A percentile compares a stretch with the other conserved stretches of the same genome.
These are phyloP conservation scores for Penicillium sp. DNA, from an alignment of 2,329 filamentous ascomycete species.

Conservation along the genomic window DNA sequence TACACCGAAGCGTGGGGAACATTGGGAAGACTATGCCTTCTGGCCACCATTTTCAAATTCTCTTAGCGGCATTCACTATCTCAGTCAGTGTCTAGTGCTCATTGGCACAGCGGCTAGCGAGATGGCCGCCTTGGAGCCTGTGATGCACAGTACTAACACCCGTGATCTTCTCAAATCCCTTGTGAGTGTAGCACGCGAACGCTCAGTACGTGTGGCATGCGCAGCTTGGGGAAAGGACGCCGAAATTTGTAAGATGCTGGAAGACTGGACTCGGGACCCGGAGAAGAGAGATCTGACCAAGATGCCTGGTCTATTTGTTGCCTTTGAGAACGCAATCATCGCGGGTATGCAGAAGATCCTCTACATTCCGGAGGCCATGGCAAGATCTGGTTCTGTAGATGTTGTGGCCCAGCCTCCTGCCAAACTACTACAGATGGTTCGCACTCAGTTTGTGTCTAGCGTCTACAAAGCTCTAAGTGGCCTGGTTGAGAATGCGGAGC, in stretches of 20 bases:
- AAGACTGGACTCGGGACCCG: conserved; percentile 80
- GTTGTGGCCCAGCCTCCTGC: conserved; percentile 76
- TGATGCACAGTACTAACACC: conserved; percentile 50
- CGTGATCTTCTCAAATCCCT: conserved; percentile 66
- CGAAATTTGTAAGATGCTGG: conserved; percentile 81
- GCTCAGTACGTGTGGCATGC: conserved; percentile 75
- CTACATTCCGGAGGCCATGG: conserved; percentile 78
- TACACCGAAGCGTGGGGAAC: conserved; percentile 68
- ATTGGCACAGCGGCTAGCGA: conserved; percentile 77
- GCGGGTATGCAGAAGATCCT: conserved; percentile 88
- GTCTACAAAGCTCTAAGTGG: conserved; percentile 88
- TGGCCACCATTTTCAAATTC: conserved; percentile 93
- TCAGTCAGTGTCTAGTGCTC: conserved; percentile 74
- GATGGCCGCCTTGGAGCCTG: conserved; percentile 67
- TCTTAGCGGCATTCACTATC: conserved; percentile 80
- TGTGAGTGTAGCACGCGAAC: conserved; percentile 69
- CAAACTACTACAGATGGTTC: conserved; percentile 82
- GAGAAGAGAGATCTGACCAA: conserved; percentile 80
- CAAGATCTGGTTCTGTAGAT: conserved; percentile 61
- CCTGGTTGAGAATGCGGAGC: conserved; percentile 93
- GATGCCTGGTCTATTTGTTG: conserved; percentile 77
- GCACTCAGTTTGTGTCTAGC: conserved; percentile 84
- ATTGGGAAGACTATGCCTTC: conserved; percentile 90
- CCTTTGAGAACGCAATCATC: conserved; percentile 74
- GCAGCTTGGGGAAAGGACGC: conserved; percentile 89